Conservation (phyloP, 208 protist species). For the Leishmania amazonensis region DNA sequence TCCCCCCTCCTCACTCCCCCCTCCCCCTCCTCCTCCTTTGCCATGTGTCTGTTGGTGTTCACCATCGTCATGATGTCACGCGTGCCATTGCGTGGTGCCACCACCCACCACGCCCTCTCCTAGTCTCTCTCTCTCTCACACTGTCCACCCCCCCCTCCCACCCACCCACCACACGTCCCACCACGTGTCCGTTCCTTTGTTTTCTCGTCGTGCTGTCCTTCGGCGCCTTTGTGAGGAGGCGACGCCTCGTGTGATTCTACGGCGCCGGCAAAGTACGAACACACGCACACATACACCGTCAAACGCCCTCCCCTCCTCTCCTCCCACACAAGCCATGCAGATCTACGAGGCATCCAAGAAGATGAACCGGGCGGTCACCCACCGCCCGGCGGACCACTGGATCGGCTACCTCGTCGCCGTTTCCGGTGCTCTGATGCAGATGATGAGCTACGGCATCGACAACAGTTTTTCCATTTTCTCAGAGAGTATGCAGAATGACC, state of each 20-base stretch:
- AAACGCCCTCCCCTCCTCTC: not conserved
- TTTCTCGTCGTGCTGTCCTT: not conserved
- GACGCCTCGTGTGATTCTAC: not conserved
- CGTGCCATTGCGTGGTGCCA: not conserved
- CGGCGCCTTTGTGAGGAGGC: not conserved
- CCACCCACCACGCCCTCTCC: not conserved
- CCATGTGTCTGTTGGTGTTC: not conserved
- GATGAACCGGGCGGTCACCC: constrained; percentile 32
- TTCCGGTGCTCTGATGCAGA: constrained; percentile 78
- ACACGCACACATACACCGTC: no score
- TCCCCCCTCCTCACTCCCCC: not conserved
- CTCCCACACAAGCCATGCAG: constrained; percentile 11
- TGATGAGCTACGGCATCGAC: constrained; percentile 86
- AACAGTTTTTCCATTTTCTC: constrained; percentile 87
- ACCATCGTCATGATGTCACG: not conserved
- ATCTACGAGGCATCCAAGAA: constrained; percentile 19
- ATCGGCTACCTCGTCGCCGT: constrained; percentile 80
- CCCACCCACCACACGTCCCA: not conserved
- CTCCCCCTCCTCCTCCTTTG: not conserved
- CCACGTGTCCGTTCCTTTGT: not conserved
- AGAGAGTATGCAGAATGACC: constrained; percentile 69
- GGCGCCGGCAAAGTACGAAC: not conserved
- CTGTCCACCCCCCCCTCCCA: not conserved
- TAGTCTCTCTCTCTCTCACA: not conserved
- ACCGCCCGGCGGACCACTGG: constrained; percentile 72